phyloP scores from a whole-genome alignment of 805 yeast genomes.

The Yamadazyma akitaensis region DNA sequence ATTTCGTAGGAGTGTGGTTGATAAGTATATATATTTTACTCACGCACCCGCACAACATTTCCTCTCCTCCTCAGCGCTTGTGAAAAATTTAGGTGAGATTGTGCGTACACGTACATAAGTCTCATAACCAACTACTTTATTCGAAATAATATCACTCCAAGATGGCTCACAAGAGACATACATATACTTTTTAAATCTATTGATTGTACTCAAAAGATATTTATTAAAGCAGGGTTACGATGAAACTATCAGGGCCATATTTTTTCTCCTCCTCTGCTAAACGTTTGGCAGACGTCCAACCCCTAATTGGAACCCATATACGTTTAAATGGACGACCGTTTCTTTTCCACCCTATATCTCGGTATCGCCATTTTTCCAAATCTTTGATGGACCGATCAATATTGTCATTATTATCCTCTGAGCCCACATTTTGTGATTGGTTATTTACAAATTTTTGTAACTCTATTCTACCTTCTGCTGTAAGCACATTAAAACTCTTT shows the following conservation, averaged over 20 bases:
- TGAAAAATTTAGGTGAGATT: slow-evolving; percentile 2
- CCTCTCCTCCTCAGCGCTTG: slow-evolving; percentile 13
- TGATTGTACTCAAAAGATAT: neutral
- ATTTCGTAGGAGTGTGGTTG: neutral
- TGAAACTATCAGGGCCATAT: slow-evolving; percentile 14
- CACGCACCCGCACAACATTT: slow-evolving; percentile 3
- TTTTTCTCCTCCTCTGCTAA: slow-evolving; percentile 16
- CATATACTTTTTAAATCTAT: no score
- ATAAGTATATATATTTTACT: slow-evolving; percentile 2
- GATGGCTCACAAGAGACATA: no score
- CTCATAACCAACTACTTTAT: neutral
- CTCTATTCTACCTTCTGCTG: slow-evolving; percentile 24
- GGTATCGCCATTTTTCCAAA: slow-evolving; percentile 11
- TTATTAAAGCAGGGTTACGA: neutral
- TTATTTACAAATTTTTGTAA: slow-evolving; percentile 20
- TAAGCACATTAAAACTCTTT: slow-evolving; percentile 25
- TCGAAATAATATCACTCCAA: no score
- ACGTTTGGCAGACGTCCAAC: slow-evolving; percentile 44
- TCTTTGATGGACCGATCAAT: neutral
- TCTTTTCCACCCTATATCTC: slow-evolving; percentile 25
- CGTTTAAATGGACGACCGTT: slow-evolving; percentile 43
- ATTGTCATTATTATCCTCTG: neutral
- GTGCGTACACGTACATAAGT: neutral
- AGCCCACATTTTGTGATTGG: neutral
- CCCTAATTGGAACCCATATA: slow-evolving; percentile 46